These are phyloP conservation scores for Parachlorella kessleri DNA, from an alignment of 139 green algal species.

Conservation along the genomic window DNA sequence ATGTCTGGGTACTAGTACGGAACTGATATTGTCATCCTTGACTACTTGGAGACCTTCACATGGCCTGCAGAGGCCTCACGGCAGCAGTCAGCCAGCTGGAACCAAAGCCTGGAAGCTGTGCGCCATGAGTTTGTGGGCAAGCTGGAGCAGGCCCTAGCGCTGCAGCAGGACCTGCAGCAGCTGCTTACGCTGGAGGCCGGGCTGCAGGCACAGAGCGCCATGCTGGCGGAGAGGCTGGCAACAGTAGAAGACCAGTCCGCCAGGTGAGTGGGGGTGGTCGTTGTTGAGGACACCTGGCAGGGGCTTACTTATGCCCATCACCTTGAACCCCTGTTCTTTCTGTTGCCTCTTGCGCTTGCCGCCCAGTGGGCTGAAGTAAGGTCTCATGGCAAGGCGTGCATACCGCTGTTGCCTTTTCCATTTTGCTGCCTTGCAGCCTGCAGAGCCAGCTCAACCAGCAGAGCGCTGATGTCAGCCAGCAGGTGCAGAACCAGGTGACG, in stretches of 20 bases:
- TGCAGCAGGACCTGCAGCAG: conserved; percentile 8
- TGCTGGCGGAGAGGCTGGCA: not conserved
- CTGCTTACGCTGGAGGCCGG: not conserved
- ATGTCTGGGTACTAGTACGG: no score
- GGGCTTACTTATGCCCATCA: no score
- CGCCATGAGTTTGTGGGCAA: not conserved
- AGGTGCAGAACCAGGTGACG: not conserved
- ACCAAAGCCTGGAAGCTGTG: not conserved
- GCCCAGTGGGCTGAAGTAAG: no score
- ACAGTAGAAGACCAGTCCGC: conserved; percentile 1
- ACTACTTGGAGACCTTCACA: no score
- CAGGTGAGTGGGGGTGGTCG: not conserved
- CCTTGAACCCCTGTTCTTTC: no score
- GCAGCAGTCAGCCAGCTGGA: not conserved
- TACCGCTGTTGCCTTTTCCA: no score
- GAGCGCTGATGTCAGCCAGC: not conserved
- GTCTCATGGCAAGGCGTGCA: no score
- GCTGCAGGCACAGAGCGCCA: not conserved
- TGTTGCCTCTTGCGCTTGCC: no score
- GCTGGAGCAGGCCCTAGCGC: not conserved
- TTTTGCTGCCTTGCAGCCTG: no score
- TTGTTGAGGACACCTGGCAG: not conserved
- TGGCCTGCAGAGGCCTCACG: not conserved
- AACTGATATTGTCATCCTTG: no score
- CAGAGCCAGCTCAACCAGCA: not conserved